Evolutionary conservation across 164 flowering plant genomes (phyloP).

Genomic region (Berberis thunbergii): DNA sequence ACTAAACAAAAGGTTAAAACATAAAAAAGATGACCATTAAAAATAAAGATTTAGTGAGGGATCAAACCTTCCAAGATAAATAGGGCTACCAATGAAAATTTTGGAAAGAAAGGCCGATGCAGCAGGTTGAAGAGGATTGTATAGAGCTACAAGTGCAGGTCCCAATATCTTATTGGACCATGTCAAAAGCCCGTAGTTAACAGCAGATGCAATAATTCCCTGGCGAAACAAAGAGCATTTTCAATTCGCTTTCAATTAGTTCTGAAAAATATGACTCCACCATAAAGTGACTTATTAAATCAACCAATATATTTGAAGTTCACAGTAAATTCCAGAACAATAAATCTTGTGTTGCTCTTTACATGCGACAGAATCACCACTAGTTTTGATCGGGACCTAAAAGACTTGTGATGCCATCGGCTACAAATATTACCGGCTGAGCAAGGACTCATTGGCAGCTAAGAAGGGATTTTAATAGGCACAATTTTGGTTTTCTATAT

Average conservation of each 20-base stretch:
- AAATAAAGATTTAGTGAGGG: conserved; percentile 2
- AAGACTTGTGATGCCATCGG: no score
- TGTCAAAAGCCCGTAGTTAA: conserved; percentile 80
- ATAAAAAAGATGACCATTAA: not conserved
- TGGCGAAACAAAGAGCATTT: conserved; percentile 18
- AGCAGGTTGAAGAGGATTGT: conserved; percentile 93
- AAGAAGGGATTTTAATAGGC: no score
- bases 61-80: conserved; percentile 84
- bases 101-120: conserved; percentile 82
- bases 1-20: not conserved
- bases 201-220: conserved; percentile 92
- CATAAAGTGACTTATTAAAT: not conserved
- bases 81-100: conserved; percentile 85
- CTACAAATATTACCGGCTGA: no score
- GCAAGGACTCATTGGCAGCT: no score
- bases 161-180: conserved; percentile 95
- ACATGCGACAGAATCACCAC: no score
- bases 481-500: no score
- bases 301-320: no score
- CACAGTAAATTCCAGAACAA: no score
- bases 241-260: not conserved
- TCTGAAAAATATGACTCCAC: not conserved
- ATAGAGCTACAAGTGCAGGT: conserved; percentile 85
- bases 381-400: no score
- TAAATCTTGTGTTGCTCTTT: no score